Base-by-base conservation (phyloP, 192 early-diverging fungal species). In the Coemansia sp. region DNA sequence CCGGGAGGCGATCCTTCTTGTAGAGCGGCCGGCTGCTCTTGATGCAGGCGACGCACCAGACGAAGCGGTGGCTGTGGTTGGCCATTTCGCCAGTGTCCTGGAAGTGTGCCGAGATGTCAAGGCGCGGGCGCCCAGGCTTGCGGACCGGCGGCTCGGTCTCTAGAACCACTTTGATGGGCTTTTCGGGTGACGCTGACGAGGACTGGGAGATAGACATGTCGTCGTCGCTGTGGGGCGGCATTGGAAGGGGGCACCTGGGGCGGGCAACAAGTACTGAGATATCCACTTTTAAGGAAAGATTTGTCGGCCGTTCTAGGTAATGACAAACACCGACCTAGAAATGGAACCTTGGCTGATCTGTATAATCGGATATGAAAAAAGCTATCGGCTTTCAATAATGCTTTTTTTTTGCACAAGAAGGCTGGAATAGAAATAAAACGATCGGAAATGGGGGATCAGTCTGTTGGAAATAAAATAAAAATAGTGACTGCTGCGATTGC, bases 21-120 rank as follows among this genome's bases (percentile, higher is more conserved):
- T 59, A 81, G 69, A 81, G 66, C 19, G 63, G 63, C 10, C 79
- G 65, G 23, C 67, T 70, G 67, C 79, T 81, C 49, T 81, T 81
- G 63, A 81, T 81, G 61, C 80, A 82, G 32, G 66, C 80, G 23
- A 77, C 77, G 43, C 80, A 82, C 75, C 75, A 77, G 25, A 82
- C 80, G 45, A 82, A 67, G 23, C 80, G 80, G 46, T 82, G 80
- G 67, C 80, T 82, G 57, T 82, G 71, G 75, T 82, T 82, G 22
- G 80, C 80, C 80, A 82, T 82, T 52, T 82, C 80, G 54, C 80
- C 80, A 2, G 80, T 82, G 74, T 82, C 80, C 40, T 82, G 80
- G 49, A 77, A 82, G 54, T 77, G 67, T n/a, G 74, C 71, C 36
- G 80, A 82, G 14, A 82, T 82, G 67, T 73, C 74, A 33, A 77